Evolutionary conservation across 108 stramenopile species (phyloP), one percentile per base, ranked within the genome.

Genomic region (Chaetoceros muelleri): DNA sequence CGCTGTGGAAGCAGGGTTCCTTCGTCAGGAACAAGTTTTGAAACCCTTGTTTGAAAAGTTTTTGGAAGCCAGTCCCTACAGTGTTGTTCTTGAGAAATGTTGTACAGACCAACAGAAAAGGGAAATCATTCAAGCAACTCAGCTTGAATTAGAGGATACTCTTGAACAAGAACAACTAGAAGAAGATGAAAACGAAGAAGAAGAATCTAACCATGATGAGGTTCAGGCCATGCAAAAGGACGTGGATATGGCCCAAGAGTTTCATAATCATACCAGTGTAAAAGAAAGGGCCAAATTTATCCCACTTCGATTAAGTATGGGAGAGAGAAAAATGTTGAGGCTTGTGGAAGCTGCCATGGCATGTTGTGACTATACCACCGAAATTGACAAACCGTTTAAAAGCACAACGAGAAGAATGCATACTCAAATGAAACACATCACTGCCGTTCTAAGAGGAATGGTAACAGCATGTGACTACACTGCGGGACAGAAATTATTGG

Each of bases 221-320:
- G 7, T 21, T n/a, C 31, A 28, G 27, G 19, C 5, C n/a, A 24
- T 7, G 17, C 8, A 19, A 7, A 18, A 55, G 13, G 31, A 28
- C 17, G 51, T 10, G 10, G 23, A 13, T 24, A 16, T 24, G 10
- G 51, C 16, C 51, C 51, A 16, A 10, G 10, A 13, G 23, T 10
- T 22, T 16, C 16, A 22, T 52, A 27, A 7, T 23, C 7, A 66
- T 23, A 53, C 40, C 22, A 40, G 63, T 31, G 72, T 73, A n/a
- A 58, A 49, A 48, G 81, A 82, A 54, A 60, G 85, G n/a, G 69
- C 85, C 22, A 83, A 81, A 66, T 87, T 64, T 62, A 87, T 87
- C 34, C 85, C 85, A 23, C 53, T 87, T 24, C 81, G 85, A 2
- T 60, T 87, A 29, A 70, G 61, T 18, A 63, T 75, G 28, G 75